Evolutionary conservation across 345 rosid species (phyloP).

Genomic region (Syzygium aqueum): DNA sequence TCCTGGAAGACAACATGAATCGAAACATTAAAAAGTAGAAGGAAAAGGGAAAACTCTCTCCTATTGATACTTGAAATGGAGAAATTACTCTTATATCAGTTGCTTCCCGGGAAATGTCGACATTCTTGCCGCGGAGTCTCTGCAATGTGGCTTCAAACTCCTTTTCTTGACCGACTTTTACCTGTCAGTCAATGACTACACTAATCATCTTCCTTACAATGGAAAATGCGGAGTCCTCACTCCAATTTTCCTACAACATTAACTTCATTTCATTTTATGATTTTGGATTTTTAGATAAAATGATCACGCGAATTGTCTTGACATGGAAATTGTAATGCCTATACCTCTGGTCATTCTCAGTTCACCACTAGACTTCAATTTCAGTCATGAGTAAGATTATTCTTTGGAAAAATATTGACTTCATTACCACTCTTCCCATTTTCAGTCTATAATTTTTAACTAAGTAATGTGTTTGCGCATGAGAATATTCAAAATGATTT

Average conservation of each 20-base stretch:
- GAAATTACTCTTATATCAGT: slow-evolving; percentile 29
- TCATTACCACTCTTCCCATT: neutral
- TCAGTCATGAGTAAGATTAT: neutral
- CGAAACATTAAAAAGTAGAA: neutral
- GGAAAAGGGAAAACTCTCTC: neutral
- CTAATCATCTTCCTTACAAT: neutral
- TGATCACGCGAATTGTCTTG: neutral
- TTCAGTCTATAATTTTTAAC: neutral
- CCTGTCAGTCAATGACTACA: slow-evolving; percentile 10
- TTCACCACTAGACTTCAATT: neutral
- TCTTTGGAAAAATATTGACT: neutral
- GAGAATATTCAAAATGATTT: neutral
- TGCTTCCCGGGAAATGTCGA: slow-evolving; percentile 43
- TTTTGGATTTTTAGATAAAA: neutral
- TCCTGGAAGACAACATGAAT: slow-evolving; percentile 9
- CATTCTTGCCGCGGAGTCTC: slow-evolving; percentile 29
- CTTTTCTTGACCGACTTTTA: slow-evolving; percentile 25
- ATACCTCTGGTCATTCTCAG: neutral
- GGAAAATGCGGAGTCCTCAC: neutral
- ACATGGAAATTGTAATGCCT: neutral
- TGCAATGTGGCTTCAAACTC: slow-evolving; percentile 33
- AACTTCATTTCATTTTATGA: neutral
- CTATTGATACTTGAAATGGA: neutral
- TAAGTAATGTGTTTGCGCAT: neutral
- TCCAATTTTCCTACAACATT: neutral